Conservation (phyloP, 495 filamentous ascomycete genomes). For the Penicillium coprophilum region DNA sequence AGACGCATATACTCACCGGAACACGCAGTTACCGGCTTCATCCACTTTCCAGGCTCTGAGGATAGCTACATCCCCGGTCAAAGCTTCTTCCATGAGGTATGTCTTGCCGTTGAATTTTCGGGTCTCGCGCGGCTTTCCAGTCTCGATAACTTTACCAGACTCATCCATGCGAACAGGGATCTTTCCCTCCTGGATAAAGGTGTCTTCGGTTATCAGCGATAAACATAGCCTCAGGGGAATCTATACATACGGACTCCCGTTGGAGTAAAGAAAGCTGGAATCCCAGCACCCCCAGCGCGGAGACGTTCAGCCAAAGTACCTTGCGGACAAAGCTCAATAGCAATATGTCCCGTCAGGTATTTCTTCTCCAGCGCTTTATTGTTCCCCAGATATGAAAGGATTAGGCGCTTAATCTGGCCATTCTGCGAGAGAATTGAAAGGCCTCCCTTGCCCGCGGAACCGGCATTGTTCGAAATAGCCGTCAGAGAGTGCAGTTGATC, state of each 20-base stretch:
- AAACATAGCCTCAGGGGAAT: not conserved
- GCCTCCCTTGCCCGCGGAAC: constrained; percentile 68
- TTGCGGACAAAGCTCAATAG: constrained; percentile 85
- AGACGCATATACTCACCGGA: constrained; percentile 56
- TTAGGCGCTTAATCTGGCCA: constrained; percentile 79
- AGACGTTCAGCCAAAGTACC: constrained; percentile 86
- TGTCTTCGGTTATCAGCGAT: constrained; percentile 37
- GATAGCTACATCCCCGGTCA: constrained; percentile 85
- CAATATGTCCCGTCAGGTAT: constrained; percentile 79
- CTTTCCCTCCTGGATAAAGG: constrained; percentile 80
- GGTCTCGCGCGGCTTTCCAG: constrained; percentile 73
- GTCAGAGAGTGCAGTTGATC: constrained; percentile 73
- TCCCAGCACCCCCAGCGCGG: constrained; percentile 78
- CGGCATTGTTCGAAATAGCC: constrained; percentile 90
- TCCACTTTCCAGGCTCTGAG: constrained; percentile 87
- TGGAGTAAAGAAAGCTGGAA: constrained; percentile 90
- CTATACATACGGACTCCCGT: constrained; percentile 64
- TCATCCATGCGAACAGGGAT: constrained; percentile 74
- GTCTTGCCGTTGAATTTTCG: constrained; percentile 81
- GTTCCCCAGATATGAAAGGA: constrained; percentile 83
- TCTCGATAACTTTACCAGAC: constrained; percentile 70
- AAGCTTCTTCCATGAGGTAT: constrained; percentile 81
- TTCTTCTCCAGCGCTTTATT: constrained; percentile 85
- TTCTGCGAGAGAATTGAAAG: constrained; percentile 75
- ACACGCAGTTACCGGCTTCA: constrained; percentile 84